Evolutionary conservation across 2,329 filamentous ascomycete species (phyloP).

Genomic region (Ophiostoma fasciatum): DNA sequence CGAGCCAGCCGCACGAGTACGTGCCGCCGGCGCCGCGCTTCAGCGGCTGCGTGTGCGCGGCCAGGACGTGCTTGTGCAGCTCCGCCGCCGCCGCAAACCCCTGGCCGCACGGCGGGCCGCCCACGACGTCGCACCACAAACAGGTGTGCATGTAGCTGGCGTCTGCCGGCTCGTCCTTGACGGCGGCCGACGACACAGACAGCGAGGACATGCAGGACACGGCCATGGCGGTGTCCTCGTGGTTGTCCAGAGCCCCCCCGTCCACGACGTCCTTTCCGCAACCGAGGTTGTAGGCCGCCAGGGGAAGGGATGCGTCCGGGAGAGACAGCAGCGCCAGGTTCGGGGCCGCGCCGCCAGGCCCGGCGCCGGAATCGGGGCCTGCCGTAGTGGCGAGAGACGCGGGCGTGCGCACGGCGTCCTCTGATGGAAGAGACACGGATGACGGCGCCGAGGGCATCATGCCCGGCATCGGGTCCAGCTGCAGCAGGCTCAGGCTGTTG

Average conservation of each 20-base stretch:
- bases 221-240: not conserved
- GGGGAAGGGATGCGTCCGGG: not conserved
- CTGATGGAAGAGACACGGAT: constrained; percentile 4
- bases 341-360: not conserved
- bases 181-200: too few relatives aligned
- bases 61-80: constrained; percentile 40
- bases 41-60: constrained; percentile 31
- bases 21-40: constrained; percentile 31
- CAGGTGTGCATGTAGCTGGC: constrained; percentile 8
- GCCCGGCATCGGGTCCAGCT: constrained; percentile 3
- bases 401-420: constrained; percentile 6
- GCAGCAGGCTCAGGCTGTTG: constrained; percentile 1
- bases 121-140: constrained; percentile 16
- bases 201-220: not conserved
- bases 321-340: not conserved
- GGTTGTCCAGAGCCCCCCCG: not conserved
- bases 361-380: too few relatives aligned
- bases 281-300: not conserved
- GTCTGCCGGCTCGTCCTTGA: too few relatives aligned
- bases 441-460: constrained; percentile 3
- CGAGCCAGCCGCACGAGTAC: constrained; percentile 37
- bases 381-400: not conserved
- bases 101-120: constrained; percentile 14
- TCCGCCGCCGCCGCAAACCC: constrained; percentile 29
- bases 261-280: too few relatives aligned